Base-by-base conservation (phyloP, 1,139 yeast species). In the Pneumocystis murina region DNA sequence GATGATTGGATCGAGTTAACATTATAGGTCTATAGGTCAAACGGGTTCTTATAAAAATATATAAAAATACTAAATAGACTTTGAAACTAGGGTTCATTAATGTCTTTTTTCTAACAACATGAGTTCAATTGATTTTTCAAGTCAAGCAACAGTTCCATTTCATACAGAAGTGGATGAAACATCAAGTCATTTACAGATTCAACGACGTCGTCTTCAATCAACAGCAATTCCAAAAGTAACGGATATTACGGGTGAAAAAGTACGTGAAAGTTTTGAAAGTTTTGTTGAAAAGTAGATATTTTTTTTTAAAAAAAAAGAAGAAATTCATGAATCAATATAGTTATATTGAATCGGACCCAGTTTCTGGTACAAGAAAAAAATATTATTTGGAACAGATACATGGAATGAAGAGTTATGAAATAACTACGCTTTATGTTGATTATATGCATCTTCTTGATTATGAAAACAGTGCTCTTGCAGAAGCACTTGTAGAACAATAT, bases 211-310 rank as follows among this genome's bases (percentile, higher is more conserved):
- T 16, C 17, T 40, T 16, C 48, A 40, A n/a, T 7, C 48, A n/a
- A 16, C 48, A 12, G 66, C 63, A 7, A 87, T 89, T 61, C 89
- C 94, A 54, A 87, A 86, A 72, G 96, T 91, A 38, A 82, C 82
- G 28, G 97, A 91, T 76, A 83, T 85, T 55, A 89, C 96, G 7
- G 96, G 95, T 67, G 96, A 90, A 72, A 87, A 88, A 69, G 96
- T 90, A 14, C 80, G 91, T 62, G 96, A 88, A 72, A 85, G 92
- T 40, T 90, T 91, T 72, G 96, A 89, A 73, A 82, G 80, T 68
- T 91, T 91, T 71, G 75, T 91, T 67, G 87, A 85, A 72, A 85
- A 82, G 67, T 65, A 10, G 6, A 10, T 3, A 20, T 12, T 40
- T 40, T n/a, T 16, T n/a, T n/a, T n/a, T n/a, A n/a, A n/a, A 40